Evolutionary conservation across 306 rosid species (phyloP), one percentile per base, ranked within the genome.

Genomic region (Inga laurina): DNA sequence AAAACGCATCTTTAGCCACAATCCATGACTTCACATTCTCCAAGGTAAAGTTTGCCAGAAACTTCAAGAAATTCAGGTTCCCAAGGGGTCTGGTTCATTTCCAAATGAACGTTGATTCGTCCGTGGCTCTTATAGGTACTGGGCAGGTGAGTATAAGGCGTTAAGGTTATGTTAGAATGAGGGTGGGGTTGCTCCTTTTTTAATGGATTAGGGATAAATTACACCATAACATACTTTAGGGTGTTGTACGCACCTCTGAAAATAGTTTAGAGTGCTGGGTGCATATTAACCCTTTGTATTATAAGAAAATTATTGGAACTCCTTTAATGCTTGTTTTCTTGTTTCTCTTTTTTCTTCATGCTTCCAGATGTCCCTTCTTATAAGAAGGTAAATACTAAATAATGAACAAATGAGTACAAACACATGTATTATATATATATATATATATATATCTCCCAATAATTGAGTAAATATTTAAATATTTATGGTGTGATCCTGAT

Each of bases 81-180:
- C 98, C 98, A 14, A 93, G 88, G 83, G 98, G 97, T 27, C 44
- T 92, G 4, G 88, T 93, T 69, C 98, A 95, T 82, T 95, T 95
- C 75, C 98, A 95, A 82, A 90, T 95, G 95, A 95, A 95, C 80
- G 93, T 93, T 71, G 99, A 91, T 75, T 81, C 86, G 39, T 93
- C 91, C 19, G 98, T 97, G 73, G 85, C 97, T 41, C 41, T 37
- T 37, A 4, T 37, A 7, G 41, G 41, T 5, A 37, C 41, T 4
- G 7, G 41, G 41, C 41, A 37, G 41, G 6, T 37, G 7, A 5
- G 41, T 37, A 37, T 4, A 37, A 7, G 41, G 7, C 5, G 7
- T 37, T 37, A 37, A 37, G 0, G 41, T 37, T 37, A 6, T 37
- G 41, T 37, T 37, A 37, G 41, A 7, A 7, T 37, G 41, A 37